Evolutionary conservation across 495 filamentous ascomycete species (phyloP), one percentile per base, ranked within the genome.

Genomic region (Aspergillus bridgeri): DNA sequence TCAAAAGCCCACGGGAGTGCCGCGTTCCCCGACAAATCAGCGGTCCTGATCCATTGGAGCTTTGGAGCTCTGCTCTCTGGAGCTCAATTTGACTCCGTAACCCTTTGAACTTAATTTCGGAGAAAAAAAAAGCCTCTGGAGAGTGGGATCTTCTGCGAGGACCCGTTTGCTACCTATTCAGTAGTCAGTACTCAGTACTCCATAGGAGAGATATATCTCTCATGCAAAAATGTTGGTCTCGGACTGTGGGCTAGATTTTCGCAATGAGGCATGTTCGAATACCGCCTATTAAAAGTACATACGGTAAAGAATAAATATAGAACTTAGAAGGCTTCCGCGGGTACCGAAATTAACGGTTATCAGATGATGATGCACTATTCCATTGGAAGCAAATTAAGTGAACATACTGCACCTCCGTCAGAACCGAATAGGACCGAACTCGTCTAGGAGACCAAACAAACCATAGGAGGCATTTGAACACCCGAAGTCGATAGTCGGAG

Each of bases 21-120:
- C 45, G 19, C 51, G 54, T 58, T 60, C 17, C 20, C 23, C 46
- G 46, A 24, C 61, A 52, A 64, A 64, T 64, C 58, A 60, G 44
- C 22, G 44, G 38, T 24, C 33, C 17, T 45, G 23, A 23, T 43
- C n/a, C n/a, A n/a, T n/a, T n/a, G n/a, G n/a, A n/a, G n/a, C n/a
- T 48, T 29, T 29, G 27, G 19, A n/a, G n/a, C n/a, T n/a, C n/a
- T n/a, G 42, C 38, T 45, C 53, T 29, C 17, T 33, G 49, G 17
- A 29, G 8, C n/a, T 38, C 11, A 13, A 38, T 11, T 38, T 15
- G 0, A 27, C 25, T 27, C 25, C 25, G 25, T 27, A 27, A n/a
- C n/a, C n/a, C n/a, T n/a, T n/a, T n/a, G n/a, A n/a, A n/a, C n/a
- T n/a, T n/a, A n/a, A n/a, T n/a, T n/a, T n/a, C n/a, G n/a, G n/a